Base-by-base conservation (phyloP, 352 stramenopile species). In the Plasmopara viticola region DNA sequence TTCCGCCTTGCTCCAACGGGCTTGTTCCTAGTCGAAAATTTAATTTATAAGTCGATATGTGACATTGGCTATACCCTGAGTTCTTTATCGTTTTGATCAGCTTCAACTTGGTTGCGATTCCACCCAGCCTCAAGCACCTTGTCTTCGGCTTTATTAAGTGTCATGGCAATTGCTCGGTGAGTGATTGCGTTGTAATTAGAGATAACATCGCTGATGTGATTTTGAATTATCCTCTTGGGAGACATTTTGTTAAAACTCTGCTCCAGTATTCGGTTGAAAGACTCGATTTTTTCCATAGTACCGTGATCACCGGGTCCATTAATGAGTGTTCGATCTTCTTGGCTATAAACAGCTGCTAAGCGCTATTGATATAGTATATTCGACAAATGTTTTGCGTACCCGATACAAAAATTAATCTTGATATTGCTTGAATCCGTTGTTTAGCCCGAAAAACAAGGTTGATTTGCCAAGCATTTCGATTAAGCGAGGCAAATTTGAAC, bases 321-420 rank as follows among this genome's bases (percentile, higher is more conserved):
- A 17, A 33, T 30, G 15, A 46, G 15, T 46, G 40, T 17, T 46
- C 18, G 30, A 46, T 46, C 30, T 7, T n/a, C 40, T 46, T 46
- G 18, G 40, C 7, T 46, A 31, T 29, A 9, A 46, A 33, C 1
- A 30, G 13, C 10, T 33, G 15, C 33, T 46, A 46, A 46, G 40
- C 40, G 15, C 40, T 46, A 17, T 17, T 33, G 33, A 46, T 17
- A 46, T 49, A 9, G 47, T 59, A 72, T 77, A 54, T 76, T 66
- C 39, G 44, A 31, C 33, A 77, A 51, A 1, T 71, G 6, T 33
- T 69, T 70, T n/a, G 59, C 65, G 33, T 64, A 75, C n/a, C 65
- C 69, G 5, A 74, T 34, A n/a, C 64, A 54, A 15, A 47, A 66
- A 39, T 73, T 72, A 29, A 74, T 73, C 35, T 73, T 77, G 45